phyloP scores from a whole-genome alignment of 192 early-diverging fungal genomes.

The Coemansia erecta region DNA sequence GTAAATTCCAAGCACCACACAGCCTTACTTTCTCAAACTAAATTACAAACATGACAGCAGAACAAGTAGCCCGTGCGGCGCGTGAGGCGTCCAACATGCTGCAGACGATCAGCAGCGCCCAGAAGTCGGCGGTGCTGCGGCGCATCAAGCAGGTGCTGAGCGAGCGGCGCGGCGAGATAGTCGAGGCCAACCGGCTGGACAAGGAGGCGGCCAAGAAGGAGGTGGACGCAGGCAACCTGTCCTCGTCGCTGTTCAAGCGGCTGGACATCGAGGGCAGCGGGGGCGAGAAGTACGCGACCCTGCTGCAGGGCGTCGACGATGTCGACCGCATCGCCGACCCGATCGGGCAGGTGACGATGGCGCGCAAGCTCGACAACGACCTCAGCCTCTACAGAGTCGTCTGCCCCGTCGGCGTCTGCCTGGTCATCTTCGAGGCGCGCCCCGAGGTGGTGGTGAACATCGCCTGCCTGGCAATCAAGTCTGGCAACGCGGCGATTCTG shows the following conservation, averaged over 20 bases:
- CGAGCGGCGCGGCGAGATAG: constrained; percentile 64
- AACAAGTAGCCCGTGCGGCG: constrained; percentile 53
- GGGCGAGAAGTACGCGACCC: constrained; percentile 82
- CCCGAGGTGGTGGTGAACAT: constrained; percentile 99
- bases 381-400: constrained; percentile 89
- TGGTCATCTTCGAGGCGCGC: constrained; percentile 98
- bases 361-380: constrained; percentile 74
- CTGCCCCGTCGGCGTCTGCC: constrained; percentile 90
- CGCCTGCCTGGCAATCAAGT: constrained; percentile 91
- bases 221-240: constrained; percentile 72
- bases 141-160: constrained; percentile 68
- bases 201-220: constrained; percentile 64
- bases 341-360: constrained; percentile 73
- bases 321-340: constrained; percentile 85
- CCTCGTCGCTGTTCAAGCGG: constrained; percentile 77
- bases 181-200: constrained; percentile 77
- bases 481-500: constrained; percentile 94
- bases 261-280: constrained; percentile 72
- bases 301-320: constrained; percentile 88
- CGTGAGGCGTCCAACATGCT: constrained; percentile 72
- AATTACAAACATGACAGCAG: constrained; percentile 15
- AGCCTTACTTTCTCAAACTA: too few species aligned
- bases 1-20: too few species aligned
- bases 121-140: constrained; percentile 76
- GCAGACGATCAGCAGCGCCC: constrained; percentile 63